These are phyloP conservation scores for Zostera marina DNA, from an alignment of 116 monocot species.

Conservation along the genomic window DNA sequence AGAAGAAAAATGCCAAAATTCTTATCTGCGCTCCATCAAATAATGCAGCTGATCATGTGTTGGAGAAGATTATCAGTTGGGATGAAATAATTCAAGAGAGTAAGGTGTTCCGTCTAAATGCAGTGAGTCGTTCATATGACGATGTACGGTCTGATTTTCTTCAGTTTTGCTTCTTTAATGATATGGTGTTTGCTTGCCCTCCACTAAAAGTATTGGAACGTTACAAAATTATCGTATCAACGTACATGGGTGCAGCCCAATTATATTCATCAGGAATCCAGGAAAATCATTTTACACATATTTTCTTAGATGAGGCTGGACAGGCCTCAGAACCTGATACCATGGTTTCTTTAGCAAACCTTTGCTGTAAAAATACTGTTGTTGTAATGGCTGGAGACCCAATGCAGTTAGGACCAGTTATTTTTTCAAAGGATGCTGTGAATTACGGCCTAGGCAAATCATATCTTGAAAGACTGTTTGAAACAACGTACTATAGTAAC, in stretches of 20 bases:
- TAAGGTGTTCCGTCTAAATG: constrained; percentile 76
- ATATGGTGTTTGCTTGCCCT: constrained; percentile 68
- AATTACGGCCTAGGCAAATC: constrained; percentile 56
- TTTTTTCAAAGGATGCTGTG: constrained; percentile 54
- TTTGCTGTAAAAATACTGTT: constrained; percentile 42
- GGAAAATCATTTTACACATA: constrained; percentile 58
- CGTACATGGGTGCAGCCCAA: constrained; percentile 72
- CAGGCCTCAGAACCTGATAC: constrained; percentile 91
- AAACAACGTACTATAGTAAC: constrained; percentile 33
- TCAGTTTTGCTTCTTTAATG: constrained; percentile 66
- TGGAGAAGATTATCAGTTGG: constrained; percentile 48
- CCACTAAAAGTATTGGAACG: constrained; percentile 42
- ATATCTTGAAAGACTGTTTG: constrained; percentile 72
- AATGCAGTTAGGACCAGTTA: constrained; percentile 80
- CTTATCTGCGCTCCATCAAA: constrained; percentile 92
- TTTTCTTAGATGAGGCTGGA: constrained; percentile 92
- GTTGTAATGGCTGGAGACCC: constrained; percentile 88
- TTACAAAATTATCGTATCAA: constrained; percentile 70
- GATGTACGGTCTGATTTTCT: constrained; percentile 59
- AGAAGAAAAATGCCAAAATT: constrained; percentile 27
- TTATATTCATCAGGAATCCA: constrained; percentile 51
- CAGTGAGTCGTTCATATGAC: constrained; percentile 54
- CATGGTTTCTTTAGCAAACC: constrained; percentile 63
- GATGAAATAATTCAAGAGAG: constrained; percentile 22
- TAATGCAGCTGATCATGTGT: constrained; percentile 68